A percentile compares a stretch with the other conserved stretches of the same genome.
These are phyloP conservation scores for Scedosporium minutisporum DNA, from an alignment of 2,329 filamentous ascomycete genomes.

Conservation along the genomic window DNA sequence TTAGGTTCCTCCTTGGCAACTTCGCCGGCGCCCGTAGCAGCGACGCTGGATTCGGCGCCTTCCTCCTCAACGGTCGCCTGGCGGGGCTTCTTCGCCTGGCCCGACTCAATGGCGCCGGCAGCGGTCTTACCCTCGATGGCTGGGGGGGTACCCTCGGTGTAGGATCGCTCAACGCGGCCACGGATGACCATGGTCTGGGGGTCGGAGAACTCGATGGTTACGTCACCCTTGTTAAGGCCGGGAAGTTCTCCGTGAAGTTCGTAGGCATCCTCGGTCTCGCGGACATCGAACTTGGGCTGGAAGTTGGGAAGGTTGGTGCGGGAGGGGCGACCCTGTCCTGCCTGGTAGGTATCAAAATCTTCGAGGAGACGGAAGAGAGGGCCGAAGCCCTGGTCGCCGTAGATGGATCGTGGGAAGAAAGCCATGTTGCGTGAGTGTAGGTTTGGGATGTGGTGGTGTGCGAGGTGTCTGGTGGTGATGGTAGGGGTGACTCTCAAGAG, in stretches of 20 bases:
- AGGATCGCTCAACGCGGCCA: conserved; percentile 57
- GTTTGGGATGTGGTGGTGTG: not conserved
- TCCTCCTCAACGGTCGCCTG: conserved; percentile 60
- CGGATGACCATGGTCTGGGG: conserved; percentile 61
- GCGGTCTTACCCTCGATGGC: conserved; percentile 10
- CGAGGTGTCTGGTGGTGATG: not conserved
- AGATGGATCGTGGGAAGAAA: conserved; percentile 46
- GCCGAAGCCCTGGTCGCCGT: conserved; percentile 42
- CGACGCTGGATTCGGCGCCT: conserved; percentile 16
- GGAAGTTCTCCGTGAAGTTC: conserved; percentile 75
- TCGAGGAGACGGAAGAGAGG: conserved; percentile 56
- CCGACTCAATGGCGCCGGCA: conserved; percentile 26
- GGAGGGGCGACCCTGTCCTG: not conserved
- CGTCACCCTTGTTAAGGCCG: conserved; percentile 62
- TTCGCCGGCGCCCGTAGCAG: not conserved
- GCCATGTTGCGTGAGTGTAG: conserved; percentile 38
- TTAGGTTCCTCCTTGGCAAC: conserved; percentile 17
- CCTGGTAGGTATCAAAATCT: conserved; percentile 49
- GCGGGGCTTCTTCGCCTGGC: conserved; percentile 31
- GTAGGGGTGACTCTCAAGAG: conserved; percentile 2
- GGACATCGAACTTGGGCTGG: conserved; percentile 69
- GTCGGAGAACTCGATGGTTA: conserved; percentile 72
- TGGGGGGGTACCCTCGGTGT: conserved; percentile 42
- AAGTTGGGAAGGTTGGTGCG: conserved; percentile 41
- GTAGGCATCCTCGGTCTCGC: conserved; percentile 57